Evolutionary conservation across 176 grass and related monocot genomes (phyloP).

Genomic region (Oryza nivara): DNA sequence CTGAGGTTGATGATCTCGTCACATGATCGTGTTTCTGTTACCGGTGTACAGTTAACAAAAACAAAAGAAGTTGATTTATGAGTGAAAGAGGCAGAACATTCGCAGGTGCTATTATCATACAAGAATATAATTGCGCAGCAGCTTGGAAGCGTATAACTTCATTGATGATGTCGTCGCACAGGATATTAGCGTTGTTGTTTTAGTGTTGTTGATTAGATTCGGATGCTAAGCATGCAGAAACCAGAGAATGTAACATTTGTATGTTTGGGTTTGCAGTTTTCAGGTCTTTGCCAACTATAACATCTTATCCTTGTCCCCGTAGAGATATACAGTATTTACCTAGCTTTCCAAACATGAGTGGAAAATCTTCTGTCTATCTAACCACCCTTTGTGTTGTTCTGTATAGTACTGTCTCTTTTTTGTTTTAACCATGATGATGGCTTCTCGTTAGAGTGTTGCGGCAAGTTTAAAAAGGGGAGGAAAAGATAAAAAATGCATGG

Average conservation of each 20-base stretch:
- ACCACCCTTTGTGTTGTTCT: neutral
- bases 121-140: slow-evolving; percentile 9
- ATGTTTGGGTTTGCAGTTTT: slow-evolving; percentile 9
- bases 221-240: neutral
- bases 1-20: slow-evolving; percentile 80
- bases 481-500: too few species aligned
- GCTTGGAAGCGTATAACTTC: neutral
- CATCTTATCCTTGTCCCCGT: neutral
- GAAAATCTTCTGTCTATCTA: neutral
- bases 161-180: slow-evolving; percentile 24
- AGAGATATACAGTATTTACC: neutral
- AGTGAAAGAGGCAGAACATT: slow-evolving; percentile 27
- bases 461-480: too few species aligned
- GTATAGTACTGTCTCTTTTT: neutral
- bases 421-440: too few species aligned
- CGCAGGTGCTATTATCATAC: slow-evolving; percentile 1
- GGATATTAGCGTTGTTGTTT: slow-evolving; percentile 13
- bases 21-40: slow-evolving; percentile 45
- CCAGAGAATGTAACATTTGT: slow-evolving; percentile 9
- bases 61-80: neutral
- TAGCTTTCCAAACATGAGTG: neutral
- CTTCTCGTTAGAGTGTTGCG: too few species aligned
- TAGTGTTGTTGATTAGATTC: slow-evolving; percentile 27
- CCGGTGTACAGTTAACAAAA: slow-evolving; percentile 42
- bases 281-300: neutral